A percentile compares a stretch with the other conserved stretches of the same genome.
Evolutionary conservation across 1,139 yeast species (phyloP).

Genomic region (Taphrina pruni): DNA sequence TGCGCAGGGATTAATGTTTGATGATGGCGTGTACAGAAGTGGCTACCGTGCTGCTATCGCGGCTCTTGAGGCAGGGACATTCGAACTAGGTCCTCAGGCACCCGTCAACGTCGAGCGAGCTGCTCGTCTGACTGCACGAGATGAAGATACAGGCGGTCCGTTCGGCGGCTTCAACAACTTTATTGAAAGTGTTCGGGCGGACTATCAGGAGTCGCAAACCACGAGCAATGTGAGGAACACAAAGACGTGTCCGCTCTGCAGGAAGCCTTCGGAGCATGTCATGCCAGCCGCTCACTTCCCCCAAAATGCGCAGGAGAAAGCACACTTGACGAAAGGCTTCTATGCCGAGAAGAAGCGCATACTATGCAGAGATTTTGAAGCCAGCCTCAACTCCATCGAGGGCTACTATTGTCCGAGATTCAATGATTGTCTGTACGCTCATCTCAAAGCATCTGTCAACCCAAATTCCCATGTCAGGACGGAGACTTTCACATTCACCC

Average conservation of each 20-base stretch:
- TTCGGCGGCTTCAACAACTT: conserved; percentile 1
- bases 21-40: conserved; percentile 7
- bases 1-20: conserved; percentile 11
- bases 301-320: conserved; percentile 1
- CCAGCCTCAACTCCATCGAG: conserved; percentile 8
- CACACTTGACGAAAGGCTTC: neutral
- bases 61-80: conserved; percentile 11
- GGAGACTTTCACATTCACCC: conserved; percentile 12
- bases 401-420: conserved; percentile 18
- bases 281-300: conserved; percentile 12
- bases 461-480: conserved; percentile 8
- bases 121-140: conserved; percentile 8
- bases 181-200: conserved; percentile 2
- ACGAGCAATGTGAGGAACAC: conserved; percentile 4
- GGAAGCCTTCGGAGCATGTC: conserved; percentile 17
- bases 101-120: conserved; percentile 13
- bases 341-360: conserved; percentile 21
- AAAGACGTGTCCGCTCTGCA: conserved; percentile 22
- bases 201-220: neutral
- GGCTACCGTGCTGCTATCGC: conserved; percentile 15
- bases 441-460: conserved; percentile 13
- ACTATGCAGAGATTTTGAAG: conserved; percentile 16
- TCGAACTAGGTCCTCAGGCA: conserved; percentile 16
- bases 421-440: conserved; percentile 26
- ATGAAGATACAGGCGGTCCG: neutral